Conservation (phyloP, 768 basidiomycete genomes). For the Phaeotremella skinneri region DNA sequence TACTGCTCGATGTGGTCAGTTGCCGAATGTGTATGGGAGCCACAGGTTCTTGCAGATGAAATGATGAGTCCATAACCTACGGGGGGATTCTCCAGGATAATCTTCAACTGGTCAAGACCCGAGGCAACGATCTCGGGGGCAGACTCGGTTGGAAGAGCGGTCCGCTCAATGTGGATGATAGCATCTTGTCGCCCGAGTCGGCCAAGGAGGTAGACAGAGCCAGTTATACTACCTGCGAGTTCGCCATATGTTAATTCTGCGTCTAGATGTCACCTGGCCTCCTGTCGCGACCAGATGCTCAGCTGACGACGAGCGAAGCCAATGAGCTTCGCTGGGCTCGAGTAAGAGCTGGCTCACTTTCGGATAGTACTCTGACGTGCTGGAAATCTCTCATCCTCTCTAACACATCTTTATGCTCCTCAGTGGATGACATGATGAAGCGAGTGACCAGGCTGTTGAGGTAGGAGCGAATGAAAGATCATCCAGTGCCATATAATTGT, state of each 20-base stretch:
- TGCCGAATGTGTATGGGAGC: neutral
- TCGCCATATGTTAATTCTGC: neutral
- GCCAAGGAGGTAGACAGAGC: slow-evolving; percentile 68
- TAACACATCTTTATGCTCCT: neutral
- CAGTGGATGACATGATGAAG: neutral
- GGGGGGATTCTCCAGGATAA: slow-evolving; percentile 75
- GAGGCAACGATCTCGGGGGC: slow-evolving; percentile 15
- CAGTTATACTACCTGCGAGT: slow-evolving; percentile 62
- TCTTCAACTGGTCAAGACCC: slow-evolving; percentile 59
- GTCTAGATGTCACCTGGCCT: no score
- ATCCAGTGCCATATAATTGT: no score
- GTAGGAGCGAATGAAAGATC: no score
- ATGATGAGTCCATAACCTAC: slow-evolving; percentile 53
- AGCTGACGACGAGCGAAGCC: slow-evolving; percentile 57
- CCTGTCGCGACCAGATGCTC: slow-evolving; percentile 48
- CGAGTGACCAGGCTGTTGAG: neutral
- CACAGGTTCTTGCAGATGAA: no score
- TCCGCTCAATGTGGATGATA: slow-evolving; percentile 38
- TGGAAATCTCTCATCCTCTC: slow-evolving; percentile 56
- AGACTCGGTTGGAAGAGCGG: slow-evolving; percentile 28
- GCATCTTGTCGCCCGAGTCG: slow-evolving; percentile 54
- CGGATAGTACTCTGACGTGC: slow-evolving; percentile 54
- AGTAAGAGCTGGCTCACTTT: slow-evolving; percentile 28
- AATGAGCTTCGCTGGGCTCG: slow-evolving; percentile 11
- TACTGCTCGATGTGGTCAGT: neutral